Evolutionary conservation across 306 rosid species (phyloP), one percentile per base, ranked within the genome.

Genomic region (Morella rubra): DNA sequence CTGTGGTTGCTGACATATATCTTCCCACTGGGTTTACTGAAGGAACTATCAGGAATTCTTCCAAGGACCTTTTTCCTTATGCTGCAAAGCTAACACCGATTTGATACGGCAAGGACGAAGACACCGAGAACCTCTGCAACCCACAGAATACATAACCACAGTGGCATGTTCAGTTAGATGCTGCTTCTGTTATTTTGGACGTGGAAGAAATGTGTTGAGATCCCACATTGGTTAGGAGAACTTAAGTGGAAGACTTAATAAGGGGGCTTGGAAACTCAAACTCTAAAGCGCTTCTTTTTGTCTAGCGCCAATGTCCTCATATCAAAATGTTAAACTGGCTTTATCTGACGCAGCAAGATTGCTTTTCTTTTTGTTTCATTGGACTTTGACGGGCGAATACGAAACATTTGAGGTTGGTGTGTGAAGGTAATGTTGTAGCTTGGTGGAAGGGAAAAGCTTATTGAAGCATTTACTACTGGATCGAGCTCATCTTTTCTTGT

Each of bases 21-120:
- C 47, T 90, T 15, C 97, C 93, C 24, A 90, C 97, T 1, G 99
- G 99, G 69, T 97, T 95, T 37, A 97, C 99, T 19, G 99, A 95
- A 86, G 99, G 97, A 69, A 92, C 32, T 27, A 95, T 95, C 76
- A 88, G 96, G 81, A 95, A 92, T 80, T 92, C 97, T 4, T 90
- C 90, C 85, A 92, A 92, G 84, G 97, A 95, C 80, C 96, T 95
- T 4, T 80, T 89, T 59, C 99, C 97, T 8, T 89, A 90, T 76
- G 97, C 88, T 65, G 87, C 93, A 20, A 95, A 90, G 88, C 91
- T 92, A 76, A 90, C 92, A 77, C 99, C 99, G 8, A 76, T 72
- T 81, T 92, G 97, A 96, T 95, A 89, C 77, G 99, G 97, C 12
- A 89, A 87, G 71, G 97, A 89, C 74, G 97, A 87, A 83, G 96